Evolutionary conservation across 2,329 filamentous ascomycete species (phyloP), one percentile per base, ranked within the genome.

Genomic region (Fusarium miscanthi): DNA sequence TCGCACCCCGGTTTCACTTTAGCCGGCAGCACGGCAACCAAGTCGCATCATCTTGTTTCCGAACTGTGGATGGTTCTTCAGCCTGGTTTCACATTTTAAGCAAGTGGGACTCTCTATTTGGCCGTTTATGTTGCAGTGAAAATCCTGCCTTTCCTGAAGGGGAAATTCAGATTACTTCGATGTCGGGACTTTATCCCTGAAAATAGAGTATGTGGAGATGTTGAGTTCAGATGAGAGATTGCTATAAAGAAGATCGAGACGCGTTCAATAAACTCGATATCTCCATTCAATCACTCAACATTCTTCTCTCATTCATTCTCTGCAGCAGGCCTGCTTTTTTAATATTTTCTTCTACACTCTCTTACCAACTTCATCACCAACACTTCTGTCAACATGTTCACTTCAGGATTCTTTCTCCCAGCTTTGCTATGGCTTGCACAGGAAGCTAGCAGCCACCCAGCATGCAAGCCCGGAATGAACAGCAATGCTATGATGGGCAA

Each of bases 401-500:
- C 13, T 10, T 42, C 60, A 19, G 53, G 25, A 16, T 38, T 66
- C 43, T 16, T 66, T 25, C 25, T 66, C 31, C 12, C 61, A 4
- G 46, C 63, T 4, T 8, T 67, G 1, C 13, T 49, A 1, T 67
- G 56, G 21, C 43, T 67, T 23, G 27, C 53, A 3, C 46, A 62
- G 10, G 16, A 51, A 35, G 63, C 35, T 5, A 66, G 33, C 27
- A 66, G 63, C 17, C 61, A 66, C n/a, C 53, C 69, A 19, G 31
- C 67, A 13, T 57, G 49, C 23, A 60, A 53, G 10, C 42, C 57
- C 9, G 33, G 40, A 4, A 69, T 59, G 57, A 53, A 62, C 16
- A 49, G 19, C 10, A 63, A 40, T 11, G 51, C 43, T 1, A 33
- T 48, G 14, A 46, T 13, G n/a, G 51, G 35, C 21, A 87, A 86